phyloP scores from a whole-genome alignment of 805 yeast genomes.

The Yamadazyma takamatsuzukensis region DNA sequence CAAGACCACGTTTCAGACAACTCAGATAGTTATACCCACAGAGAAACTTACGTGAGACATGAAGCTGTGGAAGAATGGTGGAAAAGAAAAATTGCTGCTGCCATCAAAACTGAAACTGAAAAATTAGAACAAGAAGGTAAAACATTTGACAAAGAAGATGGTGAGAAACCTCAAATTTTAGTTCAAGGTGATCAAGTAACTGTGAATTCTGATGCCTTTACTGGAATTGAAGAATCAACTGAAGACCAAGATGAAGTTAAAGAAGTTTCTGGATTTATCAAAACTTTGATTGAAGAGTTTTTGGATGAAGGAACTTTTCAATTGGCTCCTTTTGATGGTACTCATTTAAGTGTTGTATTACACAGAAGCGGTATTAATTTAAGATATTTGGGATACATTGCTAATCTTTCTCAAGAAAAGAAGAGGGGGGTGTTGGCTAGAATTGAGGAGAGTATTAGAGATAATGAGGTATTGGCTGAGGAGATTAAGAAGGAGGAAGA shows the following conservation, averaged over 20 bases:
- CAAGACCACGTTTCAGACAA: constrained; percentile 48
- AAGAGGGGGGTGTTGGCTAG: constrained; percentile 11
- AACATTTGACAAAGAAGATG: constrained; percentile 24
- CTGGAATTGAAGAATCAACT: constrained; percentile 36
- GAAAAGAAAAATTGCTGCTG: constrained; percentile 58
- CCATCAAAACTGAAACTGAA: constrained; percentile 49
- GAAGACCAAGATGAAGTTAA: constrained; percentile 65
- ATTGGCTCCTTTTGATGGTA: constrained; percentile 76
- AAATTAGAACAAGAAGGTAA: constrained; percentile 31
- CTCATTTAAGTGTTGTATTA: constrained; percentile 60
- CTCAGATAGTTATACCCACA: constrained; percentile 71
- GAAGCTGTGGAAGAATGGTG: constrained; percentile 94
- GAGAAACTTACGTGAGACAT: constrained; percentile 71
- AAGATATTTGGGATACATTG: constrained; percentile 77
- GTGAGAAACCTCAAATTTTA: constrained; percentile 46
- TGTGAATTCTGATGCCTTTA: constrained; percentile 78
- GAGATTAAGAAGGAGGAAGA: constrained; percentile 21
- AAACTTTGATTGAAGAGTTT: constrained; percentile 59
- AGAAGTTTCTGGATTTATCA: constrained; percentile 63
- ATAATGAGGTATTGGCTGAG: constrained; percentile 24
- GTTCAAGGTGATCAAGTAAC: constrained; percentile 52
- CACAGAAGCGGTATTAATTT: constrained; percentile 84
- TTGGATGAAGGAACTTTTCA: constrained; percentile 53
- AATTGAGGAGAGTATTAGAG: constrained; percentile 17
- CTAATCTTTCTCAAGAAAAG: constrained; percentile 26